These are phyloP conservation scores for Omphalea diandra DNA, from an alignment of 441 rosid species.

Conservation along the genomic window DNA sequence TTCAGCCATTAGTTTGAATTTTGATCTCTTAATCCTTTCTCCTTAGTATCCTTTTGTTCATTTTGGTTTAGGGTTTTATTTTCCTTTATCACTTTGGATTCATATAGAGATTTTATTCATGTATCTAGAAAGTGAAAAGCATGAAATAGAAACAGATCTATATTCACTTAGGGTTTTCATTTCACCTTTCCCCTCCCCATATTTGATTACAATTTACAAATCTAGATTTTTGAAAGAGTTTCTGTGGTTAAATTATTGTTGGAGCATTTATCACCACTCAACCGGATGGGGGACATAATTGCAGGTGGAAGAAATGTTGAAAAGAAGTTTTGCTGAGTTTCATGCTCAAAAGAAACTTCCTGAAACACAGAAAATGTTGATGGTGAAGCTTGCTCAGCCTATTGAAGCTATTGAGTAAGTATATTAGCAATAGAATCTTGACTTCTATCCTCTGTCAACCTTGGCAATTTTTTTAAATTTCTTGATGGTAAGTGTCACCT, in stretches of 20 bases:
- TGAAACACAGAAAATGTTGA: slow-evolving; percentile 76
- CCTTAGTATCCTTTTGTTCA: too few species aligned
- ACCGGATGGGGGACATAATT: slow-evolving; percentile 21
- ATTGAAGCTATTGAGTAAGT: slow-evolving; percentile 78
- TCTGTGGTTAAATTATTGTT: background rate
- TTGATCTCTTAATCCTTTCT: too few species aligned
- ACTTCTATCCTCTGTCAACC: background rate
- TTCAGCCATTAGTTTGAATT: too few species aligned
- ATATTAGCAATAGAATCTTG: slow-evolving; percentile 13
- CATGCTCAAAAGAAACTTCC: slow-evolving; percentile 95
- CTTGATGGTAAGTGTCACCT: background rate
- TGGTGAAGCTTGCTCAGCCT: slow-evolving; percentile 78
- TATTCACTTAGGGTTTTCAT: background rate
- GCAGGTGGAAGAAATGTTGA: slow-evolving; percentile 99
- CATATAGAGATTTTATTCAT: background rate
- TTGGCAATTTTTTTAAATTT: background rate
- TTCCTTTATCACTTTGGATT: too few species aligned
- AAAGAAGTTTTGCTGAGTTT: slow-evolving; percentile 99
- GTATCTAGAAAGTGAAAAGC: background rate
- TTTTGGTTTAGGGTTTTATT: too few species aligned
- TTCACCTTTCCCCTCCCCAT: background rate
- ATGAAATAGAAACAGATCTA: background rate
- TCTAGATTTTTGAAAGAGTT: background rate
- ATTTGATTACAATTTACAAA: background rate
- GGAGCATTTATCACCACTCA: background rate